Evolutionary conservation across 164 flowering plant species (phyloP).

Genomic region (Vitis amurensis): DNA sequence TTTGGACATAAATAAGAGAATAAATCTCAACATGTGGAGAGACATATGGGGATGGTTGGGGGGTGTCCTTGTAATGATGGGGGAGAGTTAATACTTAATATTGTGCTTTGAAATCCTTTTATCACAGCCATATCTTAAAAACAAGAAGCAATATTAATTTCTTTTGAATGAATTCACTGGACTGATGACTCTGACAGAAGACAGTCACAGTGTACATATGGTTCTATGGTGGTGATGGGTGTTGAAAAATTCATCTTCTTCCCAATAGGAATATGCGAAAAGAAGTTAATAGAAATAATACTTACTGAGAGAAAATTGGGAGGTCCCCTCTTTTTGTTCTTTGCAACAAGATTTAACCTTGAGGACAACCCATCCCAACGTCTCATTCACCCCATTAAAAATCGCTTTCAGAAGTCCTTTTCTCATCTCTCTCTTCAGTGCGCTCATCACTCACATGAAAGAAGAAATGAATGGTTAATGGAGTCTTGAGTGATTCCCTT

Average conservation of each 20-base stretch:
- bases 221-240: too few relatives aligned
- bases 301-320: not conserved
- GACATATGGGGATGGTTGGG: too few relatives aligned
- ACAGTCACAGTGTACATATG: too few relatives aligned
- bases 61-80: too few relatives aligned
- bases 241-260: too few relatives aligned
- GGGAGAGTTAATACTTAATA: too few relatives aligned
- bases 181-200: too few relatives aligned
- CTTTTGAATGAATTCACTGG: too few relatives aligned
- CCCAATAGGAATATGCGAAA: not conserved
- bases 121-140: too few relatives aligned
- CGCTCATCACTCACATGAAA: slow-evolving; percentile 16
- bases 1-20: not conserved
- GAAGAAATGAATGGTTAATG: slow-evolving; percentile 13
- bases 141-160: too few relatives aligned
- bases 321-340: not conserved
- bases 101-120: too few relatives aligned
- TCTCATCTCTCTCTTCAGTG: slow-evolving; percentile 13
- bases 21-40: too few relatives aligned
- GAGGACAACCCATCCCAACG: slow-evolving; percentile 22
- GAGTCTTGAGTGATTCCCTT: slow-evolving; percentile 23
- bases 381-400: slow-evolving; percentile 33
- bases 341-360: slow-evolving; percentile 2
- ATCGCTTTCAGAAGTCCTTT: slow-evolving; percentile 29
- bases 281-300: not conserved